Conservation (phyloP, 108 stramenopile genomes). For the Cafeteria roenbergensis region DNA sequence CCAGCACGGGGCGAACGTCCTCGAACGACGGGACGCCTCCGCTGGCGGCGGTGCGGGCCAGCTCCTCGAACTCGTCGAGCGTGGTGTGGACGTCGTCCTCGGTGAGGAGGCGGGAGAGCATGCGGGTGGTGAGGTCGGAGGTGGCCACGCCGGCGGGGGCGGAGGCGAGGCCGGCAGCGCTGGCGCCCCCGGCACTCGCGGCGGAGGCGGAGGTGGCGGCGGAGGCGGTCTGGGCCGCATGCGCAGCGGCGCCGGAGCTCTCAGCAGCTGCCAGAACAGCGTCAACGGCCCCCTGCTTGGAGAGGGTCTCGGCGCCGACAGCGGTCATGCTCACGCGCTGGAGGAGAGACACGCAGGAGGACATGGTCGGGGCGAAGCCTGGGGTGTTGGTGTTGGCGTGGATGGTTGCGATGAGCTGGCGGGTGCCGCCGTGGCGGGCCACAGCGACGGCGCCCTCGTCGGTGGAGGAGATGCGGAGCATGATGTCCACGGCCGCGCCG, state of each 20-base stretch:
- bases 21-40: background rate
- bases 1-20: background rate
- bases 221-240: too few species aligned
- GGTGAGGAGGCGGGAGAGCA: background rate
- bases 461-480: slow-evolving; percentile 8
- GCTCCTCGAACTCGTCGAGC: slow-evolving; percentile 10
- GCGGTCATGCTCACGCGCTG: slow-evolving; percentile 3
- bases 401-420: slow-evolving; percentile 16
- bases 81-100: slow-evolving; percentile 2
- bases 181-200: too few species aligned
- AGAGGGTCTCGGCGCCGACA: slow-evolving; percentile 8
- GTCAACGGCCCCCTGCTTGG: slow-evolving; percentile 16
- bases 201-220: too few species aligned
- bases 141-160: too few species aligned
- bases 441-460: slow-evolving; percentile 19
- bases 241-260: too few species aligned
- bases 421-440: slow-evolving; percentile 16
- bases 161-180: too few species aligned
- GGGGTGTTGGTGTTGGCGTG: slow-evolving; percentile 7
- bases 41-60: background rate
- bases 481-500: slow-evolving; percentile 10
- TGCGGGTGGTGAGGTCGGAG: too few species aligned
- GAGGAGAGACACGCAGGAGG: slow-evolving; percentile 2
- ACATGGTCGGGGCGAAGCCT: slow-evolving; percentile 6
- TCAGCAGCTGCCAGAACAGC: slow-evolving; percentile 3